These are phyloP conservation scores for Sorghum bicolor DNA, from an alignment of 176 grass and related monocot genomes.

Conservation along the genomic window Sorghum_bicolor_NCBIv3 NC_012870.2:60716501-60717000, in stretches of 20 bases:
- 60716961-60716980: conserved; percentile 48
- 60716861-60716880: conserved; percentile 53
- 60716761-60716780: conserved; percentile 28
- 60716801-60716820: conserved; percentile 34
- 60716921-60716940: conserved; percentile 37
- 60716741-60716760: conserved; percentile 41
- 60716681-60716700: neutral
- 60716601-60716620: neutral
- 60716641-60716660: neutral
- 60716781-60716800: conserved; percentile 19
- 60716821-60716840: conserved; percentile 66
- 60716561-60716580: conserved; percentile 24
- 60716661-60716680: too few species aligned
- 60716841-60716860: conserved; percentile 42
- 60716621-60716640: conserved; percentile 21
- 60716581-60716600: conserved; percentile 34
- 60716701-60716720: neutral
- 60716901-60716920: conserved; percentile 50
- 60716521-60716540: conserved; percentile 32
- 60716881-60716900: conserved; percentile 55
- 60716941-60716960: conserved; percentile 50
- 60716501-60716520: conserved; percentile 32
- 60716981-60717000: conserved; percentile 28
- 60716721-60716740: conserved; percentile 53
- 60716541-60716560: neutral